A percentile compares a stretch with the other conserved stretches of the same genome.
Evolutionary conservation across 192 early-diverging fungal species (phyloP).

Genomic region (Chytriomyces hyalinus): DNA sequence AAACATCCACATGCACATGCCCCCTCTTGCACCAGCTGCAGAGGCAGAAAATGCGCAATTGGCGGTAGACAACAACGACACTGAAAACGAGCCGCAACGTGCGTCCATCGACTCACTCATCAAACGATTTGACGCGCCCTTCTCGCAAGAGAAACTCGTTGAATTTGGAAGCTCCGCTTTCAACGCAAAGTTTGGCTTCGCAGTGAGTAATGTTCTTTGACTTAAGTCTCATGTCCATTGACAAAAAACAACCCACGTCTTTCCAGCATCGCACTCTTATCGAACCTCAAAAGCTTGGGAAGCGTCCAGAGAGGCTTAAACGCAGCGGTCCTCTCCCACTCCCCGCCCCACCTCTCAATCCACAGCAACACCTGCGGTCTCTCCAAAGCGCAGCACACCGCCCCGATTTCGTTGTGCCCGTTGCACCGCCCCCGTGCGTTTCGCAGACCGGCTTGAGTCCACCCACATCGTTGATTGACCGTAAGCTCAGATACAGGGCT

Average conservation of each 20-base stretch:
- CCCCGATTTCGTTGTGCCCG: slow-evolving; percentile 41
- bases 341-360: slow-evolving; percentile 22
- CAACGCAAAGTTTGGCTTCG: slow-evolving; percentile 10
- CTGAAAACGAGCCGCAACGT: neutral
- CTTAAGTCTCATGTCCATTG: neutral
- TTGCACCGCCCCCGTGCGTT: slow-evolving; percentile 22
- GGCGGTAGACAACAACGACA: neutral
- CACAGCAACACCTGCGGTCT: slow-evolving; percentile 26
- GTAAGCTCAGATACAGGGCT: neutral
- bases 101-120: neutral
- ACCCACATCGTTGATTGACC: slow-evolving; percentile 20
- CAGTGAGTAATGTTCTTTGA: slow-evolving; percentile 1
- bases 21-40: slow-evolving; percentile 1
- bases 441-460: slow-evolving; percentile 30
- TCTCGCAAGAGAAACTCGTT: neutral
- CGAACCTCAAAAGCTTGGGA: slow-evolving; percentile 2
- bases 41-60: neutral
- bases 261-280: slow-evolving; percentile 16
- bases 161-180: slow-evolving; percentile 15
- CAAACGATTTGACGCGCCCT: neutral
- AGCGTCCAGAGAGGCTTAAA: slow-evolving; percentile 4
- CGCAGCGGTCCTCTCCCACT: slow-evolving; percentile 11
- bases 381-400: neutral
- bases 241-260: neutral
- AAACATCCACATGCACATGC: neutral